phyloP scores from a whole-genome alignment of 768 basidiomycete species.

The Clitopilus hobsonii region DNA sequence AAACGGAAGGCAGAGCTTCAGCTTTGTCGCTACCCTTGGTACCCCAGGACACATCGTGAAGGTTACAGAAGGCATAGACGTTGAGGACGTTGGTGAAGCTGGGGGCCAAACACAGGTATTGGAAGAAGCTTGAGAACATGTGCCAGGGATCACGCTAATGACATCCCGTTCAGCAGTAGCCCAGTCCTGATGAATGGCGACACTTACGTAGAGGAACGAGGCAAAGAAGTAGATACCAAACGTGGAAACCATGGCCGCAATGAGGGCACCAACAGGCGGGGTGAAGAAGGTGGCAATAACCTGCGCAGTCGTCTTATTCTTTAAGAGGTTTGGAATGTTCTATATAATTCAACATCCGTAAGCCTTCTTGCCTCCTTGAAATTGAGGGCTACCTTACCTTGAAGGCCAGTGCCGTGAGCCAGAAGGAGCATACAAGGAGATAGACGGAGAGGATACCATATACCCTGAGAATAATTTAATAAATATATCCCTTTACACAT shows the following conservation, averaged over 20 bases:
- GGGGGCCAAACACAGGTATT: slow-evolving; percentile 86
- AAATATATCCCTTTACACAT: slow-evolving; percentile 4
- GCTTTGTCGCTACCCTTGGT: slow-evolving; percentile 95
- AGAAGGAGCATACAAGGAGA: slow-evolving; percentile 82
- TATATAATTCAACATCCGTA: slow-evolving; percentile 18
- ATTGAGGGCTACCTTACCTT: slow-evolving; percentile 37
- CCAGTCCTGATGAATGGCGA: neutral
- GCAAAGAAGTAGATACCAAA: slow-evolving; percentile 88
- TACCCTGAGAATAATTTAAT: slow-evolving; percentile 42
- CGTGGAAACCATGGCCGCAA: slow-evolving; percentile 85
- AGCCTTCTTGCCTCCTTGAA: neutral
- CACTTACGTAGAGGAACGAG: slow-evolving; percentile 79
- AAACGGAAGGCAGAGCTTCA: slow-evolving; percentile 85
- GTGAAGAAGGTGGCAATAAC: slow-evolving; percentile 62
- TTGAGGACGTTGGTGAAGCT: slow-evolving; percentile 95
- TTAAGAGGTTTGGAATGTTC: slow-evolving; percentile 50
- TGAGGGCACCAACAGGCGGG: slow-evolving; percentile 73
- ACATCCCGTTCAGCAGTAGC: neutral
- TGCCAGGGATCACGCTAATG: slow-evolving; percentile 93
- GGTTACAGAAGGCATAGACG: slow-evolving; percentile 96
- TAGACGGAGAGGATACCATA: slow-evolving; percentile 83
- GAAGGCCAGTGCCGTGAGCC: slow-evolving; percentile 79
- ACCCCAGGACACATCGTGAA: slow-evolving; percentile 94
- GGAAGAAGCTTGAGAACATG: slow-evolving; percentile 91
- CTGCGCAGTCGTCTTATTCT: slow-evolving; percentile 40